phyloP scores from a whole-genome alignment of 2,329 filamentous ascomycete genomes.

The Trichoderma hamatum region DNA sequence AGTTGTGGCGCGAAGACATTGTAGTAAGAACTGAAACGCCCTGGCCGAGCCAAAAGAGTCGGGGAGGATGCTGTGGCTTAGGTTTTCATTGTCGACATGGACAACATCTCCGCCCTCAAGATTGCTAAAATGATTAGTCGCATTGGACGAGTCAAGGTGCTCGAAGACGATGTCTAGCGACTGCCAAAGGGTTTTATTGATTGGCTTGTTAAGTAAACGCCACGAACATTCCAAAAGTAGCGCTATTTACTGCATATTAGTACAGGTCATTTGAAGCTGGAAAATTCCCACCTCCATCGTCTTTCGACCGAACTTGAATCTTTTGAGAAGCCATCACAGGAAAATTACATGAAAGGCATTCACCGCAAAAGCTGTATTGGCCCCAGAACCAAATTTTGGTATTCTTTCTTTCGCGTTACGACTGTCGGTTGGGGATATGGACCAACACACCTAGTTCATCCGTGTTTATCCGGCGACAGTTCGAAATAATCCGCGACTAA shows the following conservation, averaged over 20 bases:
- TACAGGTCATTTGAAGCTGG: neutral
- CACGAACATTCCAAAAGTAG: neutral
- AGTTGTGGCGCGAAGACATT: neutral
- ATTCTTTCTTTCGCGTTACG: too few relatives aligned
- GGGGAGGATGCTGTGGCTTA: neutral
- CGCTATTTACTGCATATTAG: neutral
- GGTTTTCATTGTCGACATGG: neutral
- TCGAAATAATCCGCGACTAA: too few relatives aligned
- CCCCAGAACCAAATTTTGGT: too few relatives aligned
- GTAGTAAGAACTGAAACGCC: constrained; percentile 17
- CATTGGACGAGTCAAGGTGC: neutral
- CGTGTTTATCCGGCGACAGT: too few relatives aligned
- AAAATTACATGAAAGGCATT: too few relatives aligned
- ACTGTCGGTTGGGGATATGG: too few relatives aligned
- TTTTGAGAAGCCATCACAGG: neutral
- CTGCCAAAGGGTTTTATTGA: neutral
- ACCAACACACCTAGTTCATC: too few relatives aligned
- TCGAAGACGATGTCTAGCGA: neutral
- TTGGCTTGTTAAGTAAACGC: neutral
- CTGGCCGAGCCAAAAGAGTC: neutral
- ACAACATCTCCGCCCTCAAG: neutral
- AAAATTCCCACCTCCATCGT: neutral
- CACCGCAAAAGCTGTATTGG: too few relatives aligned
- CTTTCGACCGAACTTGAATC: neutral
- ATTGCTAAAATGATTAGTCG: too few relatives aligned